phyloP scores from a whole-genome alignment of 192 early-diverging fungal genomes.

The Spizellomyces punctatus region DNA sequence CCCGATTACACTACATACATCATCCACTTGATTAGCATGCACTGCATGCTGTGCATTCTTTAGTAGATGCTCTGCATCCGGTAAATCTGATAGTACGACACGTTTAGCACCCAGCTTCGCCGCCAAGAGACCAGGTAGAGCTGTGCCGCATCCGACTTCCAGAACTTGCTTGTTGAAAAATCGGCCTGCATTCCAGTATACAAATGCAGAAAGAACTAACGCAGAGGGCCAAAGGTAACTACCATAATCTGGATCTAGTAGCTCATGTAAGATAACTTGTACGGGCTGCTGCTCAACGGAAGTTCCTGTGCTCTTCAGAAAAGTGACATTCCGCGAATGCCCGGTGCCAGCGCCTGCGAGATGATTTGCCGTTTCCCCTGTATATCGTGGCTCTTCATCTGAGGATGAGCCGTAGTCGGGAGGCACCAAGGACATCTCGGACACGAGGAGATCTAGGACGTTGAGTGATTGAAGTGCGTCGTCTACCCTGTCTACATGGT shows the following conservation, averaged over 20 bases:
- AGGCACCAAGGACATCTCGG: no score
- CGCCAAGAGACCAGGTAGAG: constrained; percentile 58
- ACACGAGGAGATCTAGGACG: no score
- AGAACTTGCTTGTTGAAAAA: constrained; percentile 26
- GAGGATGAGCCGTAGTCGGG: no score
- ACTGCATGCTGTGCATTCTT: constrained; percentile 27
- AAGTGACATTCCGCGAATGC: no score
- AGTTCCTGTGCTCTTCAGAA: no score
- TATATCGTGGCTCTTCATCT: no score
- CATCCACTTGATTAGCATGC: constrained; percentile 21
- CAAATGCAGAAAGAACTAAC: constrained; percentile 62
- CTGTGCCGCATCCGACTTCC: constrained; percentile 69
- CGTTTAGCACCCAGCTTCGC: constrained; percentile 23
- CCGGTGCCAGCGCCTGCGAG: no score
- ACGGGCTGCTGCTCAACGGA: no score
- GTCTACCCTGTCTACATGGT: no score
- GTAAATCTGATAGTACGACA: constrained; percentile 33
- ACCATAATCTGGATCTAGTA: constrained; percentile 61
- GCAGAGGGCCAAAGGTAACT: constrained; percentile 76
- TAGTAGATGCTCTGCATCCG: constrained; percentile 33
- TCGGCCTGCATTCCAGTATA: constrained; percentile 28
- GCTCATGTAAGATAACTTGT: constrained; percentile 31
- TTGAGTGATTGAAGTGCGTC: no score
- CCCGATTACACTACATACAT: background rate
- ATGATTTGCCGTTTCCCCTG: no score